phyloP scores from a whole-genome alignment of 2,329 filamentous ascomycete genomes.

The Fusarium buharicum region DNA sequence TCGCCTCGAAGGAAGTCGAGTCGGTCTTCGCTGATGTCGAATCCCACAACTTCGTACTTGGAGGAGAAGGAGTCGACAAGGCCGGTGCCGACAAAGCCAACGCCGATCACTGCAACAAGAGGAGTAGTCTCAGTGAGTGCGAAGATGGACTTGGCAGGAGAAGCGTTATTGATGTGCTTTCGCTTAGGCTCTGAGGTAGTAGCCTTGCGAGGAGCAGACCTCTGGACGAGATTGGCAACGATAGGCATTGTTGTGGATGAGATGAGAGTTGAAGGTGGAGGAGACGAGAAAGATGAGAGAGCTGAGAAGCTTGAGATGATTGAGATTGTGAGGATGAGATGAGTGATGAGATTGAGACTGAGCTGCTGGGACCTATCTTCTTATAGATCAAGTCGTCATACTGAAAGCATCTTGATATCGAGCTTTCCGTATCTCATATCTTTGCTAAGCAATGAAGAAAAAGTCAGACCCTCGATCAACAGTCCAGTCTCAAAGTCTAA shows the following conservation, averaged over 20 bases:
- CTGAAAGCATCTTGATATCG: not conserved
- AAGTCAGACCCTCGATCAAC: not conserved
- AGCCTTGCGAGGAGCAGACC: constrained; percentile 6
- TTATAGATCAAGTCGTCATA: constrained; percentile 12
- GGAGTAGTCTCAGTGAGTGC: constrained; percentile 34
- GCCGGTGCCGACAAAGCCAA: constrained; percentile 63
- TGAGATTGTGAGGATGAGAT: constrained; percentile 6
- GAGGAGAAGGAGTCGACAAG: constrained; percentile 57
- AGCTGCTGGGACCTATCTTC: not conserved
- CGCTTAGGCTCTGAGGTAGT: not conserved
- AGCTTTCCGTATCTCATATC: not conserved
- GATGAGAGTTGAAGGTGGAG: not conserved
- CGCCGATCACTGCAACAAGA: constrained; percentile 60
- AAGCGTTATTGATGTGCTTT: constrained; percentile 1
- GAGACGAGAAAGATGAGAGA: not conserved
- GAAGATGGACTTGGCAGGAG: not conserved
- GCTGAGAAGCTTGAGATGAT: not conserved
- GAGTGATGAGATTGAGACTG: constrained; percentile 14
- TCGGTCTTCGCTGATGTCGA: constrained; percentile 56
- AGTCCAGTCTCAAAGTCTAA: not conserved
- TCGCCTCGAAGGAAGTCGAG: constrained; percentile 49
- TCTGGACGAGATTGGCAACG: constrained; percentile 1
- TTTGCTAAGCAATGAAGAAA: constrained; percentile 2
- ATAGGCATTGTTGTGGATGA: constrained; percentile 17
- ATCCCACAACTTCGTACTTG: constrained; percentile 56